Conservation (phyloP, 148 eudicot genomes). For the Rhododendron williamsianum region DNA sequence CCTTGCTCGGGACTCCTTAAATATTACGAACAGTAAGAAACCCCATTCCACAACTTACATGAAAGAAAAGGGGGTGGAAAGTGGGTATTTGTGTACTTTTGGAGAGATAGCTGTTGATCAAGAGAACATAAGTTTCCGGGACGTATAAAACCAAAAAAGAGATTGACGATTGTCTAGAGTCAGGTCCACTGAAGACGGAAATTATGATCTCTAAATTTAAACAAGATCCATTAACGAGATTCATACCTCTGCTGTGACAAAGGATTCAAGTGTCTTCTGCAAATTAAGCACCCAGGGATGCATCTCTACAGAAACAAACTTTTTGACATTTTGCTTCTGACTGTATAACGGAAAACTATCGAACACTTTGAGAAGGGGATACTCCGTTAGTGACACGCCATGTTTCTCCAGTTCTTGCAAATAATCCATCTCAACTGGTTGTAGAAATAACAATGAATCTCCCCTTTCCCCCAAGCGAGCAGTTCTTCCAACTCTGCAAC, state of each 20-base stretch:
- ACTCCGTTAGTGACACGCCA: conserved; percentile 65
- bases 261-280: conserved; percentile 76
- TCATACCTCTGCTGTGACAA: conserved; percentile 48
- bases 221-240: background rate
- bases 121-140: background rate
- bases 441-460: conserved; percentile 80
- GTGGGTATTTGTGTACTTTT: background rate
- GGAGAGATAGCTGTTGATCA: background rate
- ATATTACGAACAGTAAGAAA: background rate
- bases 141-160: background rate
- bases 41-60: background rate
- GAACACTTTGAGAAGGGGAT: conserved; percentile 68
- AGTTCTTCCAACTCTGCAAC: conserved; percentile 93
- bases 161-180: background rate
- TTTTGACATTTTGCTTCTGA: conserved; percentile 48
- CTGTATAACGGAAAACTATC: conserved; percentile 58
- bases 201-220: background rate
- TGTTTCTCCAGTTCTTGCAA: conserved; percentile 75
- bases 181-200: background rate
- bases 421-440: conserved; percentile 79
- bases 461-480: conserved; percentile 97
- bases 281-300: conserved; percentile 83
- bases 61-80: background rate
- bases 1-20: background rate
- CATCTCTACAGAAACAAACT: conserved; percentile 62